Conservation (phyloP, 495 filamentous ascomycete genomes). For the Penicillium pulvis region DNA sequence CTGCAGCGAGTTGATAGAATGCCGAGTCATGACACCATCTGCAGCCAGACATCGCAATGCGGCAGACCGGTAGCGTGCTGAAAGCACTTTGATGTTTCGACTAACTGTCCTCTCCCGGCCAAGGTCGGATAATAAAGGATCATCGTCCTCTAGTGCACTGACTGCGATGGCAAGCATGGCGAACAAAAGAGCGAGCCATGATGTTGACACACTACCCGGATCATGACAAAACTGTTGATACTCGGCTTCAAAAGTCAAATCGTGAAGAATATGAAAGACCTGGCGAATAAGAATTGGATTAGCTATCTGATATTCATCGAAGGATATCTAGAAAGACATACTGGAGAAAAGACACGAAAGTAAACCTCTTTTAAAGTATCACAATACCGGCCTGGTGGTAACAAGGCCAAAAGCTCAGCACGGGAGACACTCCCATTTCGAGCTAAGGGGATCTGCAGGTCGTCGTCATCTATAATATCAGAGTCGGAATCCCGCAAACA, state of each 20-base stretch:
- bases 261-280: constrained; percentile 50
- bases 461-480: constrained; percentile 42
- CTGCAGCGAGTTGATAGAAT: constrained; percentile 51
- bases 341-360: constrained; percentile 43
- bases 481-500: constrained; percentile 31
- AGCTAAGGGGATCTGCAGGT: constrained; percentile 38
- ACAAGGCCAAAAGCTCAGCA: constrained; percentile 35
- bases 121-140: constrained; percentile 43
- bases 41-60: constrained; percentile 47
- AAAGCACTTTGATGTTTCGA: constrained; percentile 44
- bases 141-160: constrained; percentile 47
- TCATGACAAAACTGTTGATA: constrained; percentile 49
- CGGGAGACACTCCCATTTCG: constrained; percentile 31
- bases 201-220: constrained; percentile 39
- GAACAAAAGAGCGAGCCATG: constrained; percentile 50
- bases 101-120: constrained; percentile 43
- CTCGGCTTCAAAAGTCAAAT: constrained; percentile 50
- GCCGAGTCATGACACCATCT: constrained; percentile 44
- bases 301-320: neutral
- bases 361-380: constrained; percentile 44
- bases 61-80: constrained; percentile 46
- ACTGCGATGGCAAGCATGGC: constrained; percentile 46
- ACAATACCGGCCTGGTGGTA: constrained; percentile 43
- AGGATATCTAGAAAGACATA: constrained; percentile 15
- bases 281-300: constrained; percentile 6